Conservation (phyloP, 768 basidiomycete genomes). For the Agrocybe pediades region DNA sequence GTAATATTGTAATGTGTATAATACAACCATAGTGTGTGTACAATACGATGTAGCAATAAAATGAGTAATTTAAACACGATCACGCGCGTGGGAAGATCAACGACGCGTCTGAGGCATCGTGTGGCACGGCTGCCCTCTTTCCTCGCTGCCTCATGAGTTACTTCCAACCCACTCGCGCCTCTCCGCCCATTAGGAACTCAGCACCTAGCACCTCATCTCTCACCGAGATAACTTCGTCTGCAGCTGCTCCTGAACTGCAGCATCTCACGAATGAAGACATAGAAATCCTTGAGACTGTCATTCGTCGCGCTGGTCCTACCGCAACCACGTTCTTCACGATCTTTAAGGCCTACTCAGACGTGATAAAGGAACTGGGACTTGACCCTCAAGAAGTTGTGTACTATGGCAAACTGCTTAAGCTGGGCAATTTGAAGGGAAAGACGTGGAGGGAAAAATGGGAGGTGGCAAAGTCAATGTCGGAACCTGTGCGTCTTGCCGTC, state of each 20-base stretch:
- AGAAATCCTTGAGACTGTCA: slow-evolving; percentile 73
- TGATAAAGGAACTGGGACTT: slow-evolving; percentile 72
- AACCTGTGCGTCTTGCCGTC: slow-evolving; percentile 28
- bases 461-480: slow-evolving; percentile 60
- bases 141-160: slow-evolving; percentile 34
- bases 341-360: slow-evolving; percentile 85
- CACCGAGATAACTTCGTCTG: slow-evolving; percentile 40
- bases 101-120: slow-evolving; percentile 12
- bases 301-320: slow-evolving; percentile 62
- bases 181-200: slow-evolving; percentile 43
- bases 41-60: slow-evolving; percentile 2
- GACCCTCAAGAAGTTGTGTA: slow-evolving; percentile 80
- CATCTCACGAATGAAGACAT: slow-evolving; percentile 58
- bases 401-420: slow-evolving; percentile 80
- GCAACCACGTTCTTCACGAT: slow-evolving; percentile 79
- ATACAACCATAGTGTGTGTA: slow-evolving; percentile 7
- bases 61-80: slow-evolving; percentile 19
- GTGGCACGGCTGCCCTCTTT: background rate
- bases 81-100: slow-evolving; percentile 20
- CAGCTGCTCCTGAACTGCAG: slow-evolving; percentile 52
- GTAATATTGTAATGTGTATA: slow-evolving; percentile 2
- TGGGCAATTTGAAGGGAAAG: slow-evolving; percentile 77
- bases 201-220: slow-evolving; percentile 22
- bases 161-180: slow-evolving; percentile 50
- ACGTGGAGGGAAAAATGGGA: slow-evolving; percentile 87